Evolutionary conservation across 257 asterid genomes (phyloP).

Genomic region (Solanum infundibuliforme): DNA sequence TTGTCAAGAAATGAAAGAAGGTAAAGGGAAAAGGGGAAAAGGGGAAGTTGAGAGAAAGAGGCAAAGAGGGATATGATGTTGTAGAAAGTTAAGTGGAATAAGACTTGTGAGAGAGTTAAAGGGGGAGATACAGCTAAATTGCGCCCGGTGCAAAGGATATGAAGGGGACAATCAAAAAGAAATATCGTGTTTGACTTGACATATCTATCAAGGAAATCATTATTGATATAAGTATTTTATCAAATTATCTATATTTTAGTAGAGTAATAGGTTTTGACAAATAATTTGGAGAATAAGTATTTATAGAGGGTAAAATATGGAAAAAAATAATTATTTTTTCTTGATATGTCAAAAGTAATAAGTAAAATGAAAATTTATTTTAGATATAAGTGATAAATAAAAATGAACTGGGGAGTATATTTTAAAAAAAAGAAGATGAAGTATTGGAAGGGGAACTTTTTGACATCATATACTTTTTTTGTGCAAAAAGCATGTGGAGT

Average conservation of each 20-base stretch:
- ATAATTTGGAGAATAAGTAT: no score
- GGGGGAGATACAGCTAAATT: slow-evolving; percentile 29
- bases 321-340: no score
- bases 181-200: background rate
- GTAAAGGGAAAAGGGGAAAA: background rate
- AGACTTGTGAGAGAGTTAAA: slow-evolving; percentile 4
- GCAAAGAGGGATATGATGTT: background rate
- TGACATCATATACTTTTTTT: background rate
- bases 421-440: background rate
- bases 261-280: no score
- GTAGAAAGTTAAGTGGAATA: slow-evolving; percentile 5
- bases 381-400: no score
- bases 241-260: no score
- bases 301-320: no score
- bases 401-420: no score
- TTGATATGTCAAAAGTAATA: no score
- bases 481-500: background rate
- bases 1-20: background rate
- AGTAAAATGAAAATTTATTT: no score
- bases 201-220: no score
- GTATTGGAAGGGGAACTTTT: background rate
- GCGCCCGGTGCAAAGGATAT: slow-evolving; percentile 28
- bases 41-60: background rate
- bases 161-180: background rate
- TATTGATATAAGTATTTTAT: no score